phyloP scores from a whole-genome alignment of 2,329 filamentous ascomycete genomes.

The Lachnellula willkommii region DNA sequence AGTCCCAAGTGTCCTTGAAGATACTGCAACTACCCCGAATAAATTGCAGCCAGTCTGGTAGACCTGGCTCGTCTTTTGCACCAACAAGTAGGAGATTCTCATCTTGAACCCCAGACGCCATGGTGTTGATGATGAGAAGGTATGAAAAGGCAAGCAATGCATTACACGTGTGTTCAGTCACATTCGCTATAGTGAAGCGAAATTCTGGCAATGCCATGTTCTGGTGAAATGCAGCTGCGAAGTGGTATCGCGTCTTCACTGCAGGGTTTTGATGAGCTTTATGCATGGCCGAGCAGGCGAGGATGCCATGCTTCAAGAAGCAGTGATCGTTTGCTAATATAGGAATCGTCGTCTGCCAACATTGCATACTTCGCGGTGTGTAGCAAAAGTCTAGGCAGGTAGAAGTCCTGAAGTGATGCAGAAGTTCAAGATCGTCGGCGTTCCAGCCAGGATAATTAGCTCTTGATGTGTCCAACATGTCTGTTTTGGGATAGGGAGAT shows the following conservation, averaged over 20 bases:
- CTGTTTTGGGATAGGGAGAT: background rate
- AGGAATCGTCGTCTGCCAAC: background rate
- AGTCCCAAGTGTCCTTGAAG: constrained; percentile 12
- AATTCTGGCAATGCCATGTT: constrained; percentile 12
- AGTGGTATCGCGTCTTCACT: constrained; percentile 2
- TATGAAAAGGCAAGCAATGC: constrained; percentile 17
- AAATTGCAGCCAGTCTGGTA: constrained; percentile 18
- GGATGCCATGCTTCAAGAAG: constrained; percentile 36
- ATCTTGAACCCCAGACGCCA: constrained; percentile 15
- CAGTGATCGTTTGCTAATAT: constrained; percentile 14
- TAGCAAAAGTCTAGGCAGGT: background rate
- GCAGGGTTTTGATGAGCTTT: constrained; percentile 5
- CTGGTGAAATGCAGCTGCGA: constrained; percentile 14
- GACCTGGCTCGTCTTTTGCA: background rate
- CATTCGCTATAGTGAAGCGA: constrained; percentile 5
- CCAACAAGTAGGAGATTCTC: constrained; percentile 19
- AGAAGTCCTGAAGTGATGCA: constrained; percentile 16
- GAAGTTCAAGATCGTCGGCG: constrained; percentile 12
- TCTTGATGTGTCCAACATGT: background rate
- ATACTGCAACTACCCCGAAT: constrained; percentile 14
- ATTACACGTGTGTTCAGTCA: constrained; percentile 11
- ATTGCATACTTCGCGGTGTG: background rate
- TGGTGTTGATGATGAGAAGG: constrained; percentile 15
- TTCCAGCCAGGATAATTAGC: too few species aligned
- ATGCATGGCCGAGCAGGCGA: constrained; percentile 32